Evolutionary conservation across 176 grass and related monocot species (phyloP).

Genomic region (Thinopyrum elongatum): DNA sequence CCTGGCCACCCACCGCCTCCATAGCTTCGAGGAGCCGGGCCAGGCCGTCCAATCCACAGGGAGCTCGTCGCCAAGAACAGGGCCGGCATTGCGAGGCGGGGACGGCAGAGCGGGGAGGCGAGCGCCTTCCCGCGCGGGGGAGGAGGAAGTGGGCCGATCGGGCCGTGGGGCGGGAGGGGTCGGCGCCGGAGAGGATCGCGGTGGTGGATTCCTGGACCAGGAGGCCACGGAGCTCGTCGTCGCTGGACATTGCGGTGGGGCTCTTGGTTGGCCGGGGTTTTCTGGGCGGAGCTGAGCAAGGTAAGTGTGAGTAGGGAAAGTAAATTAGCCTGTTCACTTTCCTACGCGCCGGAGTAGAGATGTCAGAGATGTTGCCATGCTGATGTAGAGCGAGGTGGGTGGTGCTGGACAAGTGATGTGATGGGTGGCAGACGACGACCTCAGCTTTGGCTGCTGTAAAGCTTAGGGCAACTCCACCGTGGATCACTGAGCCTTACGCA

Average conservation of each 20-base stretch:
- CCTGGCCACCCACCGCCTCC: constrained; percentile 77
- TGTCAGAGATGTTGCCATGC: too few relatives aligned
- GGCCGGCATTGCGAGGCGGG: neutral
- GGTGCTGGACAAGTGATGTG: too few relatives aligned
- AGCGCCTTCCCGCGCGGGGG: neutral
- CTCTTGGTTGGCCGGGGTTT: too few relatives aligned
- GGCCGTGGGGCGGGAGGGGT: neutral
- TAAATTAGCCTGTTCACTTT: too few relatives aligned
- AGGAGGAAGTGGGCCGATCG: constrained; percentile 41
- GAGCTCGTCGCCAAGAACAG: constrained; percentile 13
- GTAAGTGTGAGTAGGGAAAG: too few relatives aligned
- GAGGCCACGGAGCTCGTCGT: neutral
- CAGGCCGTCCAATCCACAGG: constrained; percentile 65
- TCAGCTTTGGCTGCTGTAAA: too few relatives aligned
- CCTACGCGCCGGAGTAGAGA: too few relatives aligned
- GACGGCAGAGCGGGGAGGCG: constrained; percentile 3
- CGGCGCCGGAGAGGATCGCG: neutral
- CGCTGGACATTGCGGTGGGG: neutral
- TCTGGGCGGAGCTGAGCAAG: too few relatives aligned
- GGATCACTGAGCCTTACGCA: too few relatives aligned
- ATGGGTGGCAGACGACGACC: too few relatives aligned
- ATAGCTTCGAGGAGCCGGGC: constrained; percentile 46
- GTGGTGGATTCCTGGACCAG: neutral
- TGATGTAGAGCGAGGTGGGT: too few relatives aligned
- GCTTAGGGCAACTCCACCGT: too few relatives aligned